Base-by-base conservation (phyloP, 73 alveolate species). In the Paramecium pentaurelia region DNA sequence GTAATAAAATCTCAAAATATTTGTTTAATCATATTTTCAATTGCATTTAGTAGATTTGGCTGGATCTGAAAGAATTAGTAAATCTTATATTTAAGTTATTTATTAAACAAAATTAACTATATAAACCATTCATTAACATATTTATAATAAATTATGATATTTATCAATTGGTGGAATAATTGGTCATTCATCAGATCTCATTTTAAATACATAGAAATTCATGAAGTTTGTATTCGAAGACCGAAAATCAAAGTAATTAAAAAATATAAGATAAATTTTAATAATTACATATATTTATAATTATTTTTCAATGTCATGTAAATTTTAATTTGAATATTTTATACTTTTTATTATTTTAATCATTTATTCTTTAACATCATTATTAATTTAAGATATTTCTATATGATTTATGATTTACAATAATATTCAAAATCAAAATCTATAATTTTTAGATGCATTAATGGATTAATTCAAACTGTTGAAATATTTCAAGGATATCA, bases 41-140 rank as follows among this genome's bases (percentile, higher is more conserved):
- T 84, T 96, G 16, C 96, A 97, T 77, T 86, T 97, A 80, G 99
- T 97, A 8, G 99, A 97, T 94, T 93, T 97, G 84, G 99, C 99
- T 2, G 99, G 99, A n/a, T 95, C 98, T 73, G 99, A 97, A 92
- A 96, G 97, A 87, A 95, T 97, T 9, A 93, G 98, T 51, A 97
- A 96, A 93, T 93, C 99, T 4, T 95, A 96, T 25, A 98, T 96
- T 30, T 96, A 95, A 7, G 99, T 0, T 86, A 90, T 30, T 93
- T 96, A 25, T 87, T 97, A 45, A 98, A 96, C 86, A 99, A 97
- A 92, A 98, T 99, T 14, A 97, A 97, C 86, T 95, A 96, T 92
- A 97, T 97, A 27, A 97, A 97, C 87, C 93, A 94, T 73, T 95
- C 98, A 27, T 86, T 97, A 54, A 95, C 99, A 8, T 95, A 97